A percentile compares a stretch with the other conserved stretches of the same genome.
Conservation (phyloP, 257 asterid species). For the Jasminum sambac region DNA sequence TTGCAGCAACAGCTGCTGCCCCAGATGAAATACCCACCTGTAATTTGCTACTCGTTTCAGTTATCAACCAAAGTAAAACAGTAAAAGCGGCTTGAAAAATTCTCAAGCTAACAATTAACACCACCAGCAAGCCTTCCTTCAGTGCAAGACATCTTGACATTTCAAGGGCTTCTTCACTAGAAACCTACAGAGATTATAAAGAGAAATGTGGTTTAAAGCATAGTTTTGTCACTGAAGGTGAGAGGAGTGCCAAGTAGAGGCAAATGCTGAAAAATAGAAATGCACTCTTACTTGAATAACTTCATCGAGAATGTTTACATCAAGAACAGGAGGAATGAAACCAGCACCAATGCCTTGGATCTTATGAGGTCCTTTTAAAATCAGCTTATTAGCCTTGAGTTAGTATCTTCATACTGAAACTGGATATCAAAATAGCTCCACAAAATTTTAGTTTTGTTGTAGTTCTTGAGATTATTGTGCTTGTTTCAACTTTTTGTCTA, state of each 20-base stretch:
- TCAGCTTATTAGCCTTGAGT: background rate
- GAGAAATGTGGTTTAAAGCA: too few relatives aligned
- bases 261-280: background rate
- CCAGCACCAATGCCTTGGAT: conserved; percentile 58
- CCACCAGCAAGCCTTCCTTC: conserved; percentile 9
- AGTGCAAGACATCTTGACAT: conserved; percentile 1
- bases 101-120: background rate
- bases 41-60: background rate
- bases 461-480: background rate
- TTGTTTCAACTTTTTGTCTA: too few relatives aligned
- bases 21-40: conserved; percentile 12
- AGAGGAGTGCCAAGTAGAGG: too few relatives aligned
- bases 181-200: background rate
- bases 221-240: too few relatives aligned
- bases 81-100: background rate
- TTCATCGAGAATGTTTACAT: conserved; percentile 39
- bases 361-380: conserved; percentile 38
- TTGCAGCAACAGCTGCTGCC: background rate
- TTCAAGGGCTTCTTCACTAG: conserved; percentile 17
- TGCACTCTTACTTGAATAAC: conserved; percentile 37
- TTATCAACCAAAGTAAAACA: background rate
- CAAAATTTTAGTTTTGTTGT: background rate
- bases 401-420: background rate
- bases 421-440: background rate
- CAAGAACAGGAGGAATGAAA: conserved; percentile 40